Evolutionary conservation across 2,329 filamentous ascomycete genomes (phyloP), one percentile per base, ranked within the genome.

Genomic region (Amesomyces nigricolor): DNA sequence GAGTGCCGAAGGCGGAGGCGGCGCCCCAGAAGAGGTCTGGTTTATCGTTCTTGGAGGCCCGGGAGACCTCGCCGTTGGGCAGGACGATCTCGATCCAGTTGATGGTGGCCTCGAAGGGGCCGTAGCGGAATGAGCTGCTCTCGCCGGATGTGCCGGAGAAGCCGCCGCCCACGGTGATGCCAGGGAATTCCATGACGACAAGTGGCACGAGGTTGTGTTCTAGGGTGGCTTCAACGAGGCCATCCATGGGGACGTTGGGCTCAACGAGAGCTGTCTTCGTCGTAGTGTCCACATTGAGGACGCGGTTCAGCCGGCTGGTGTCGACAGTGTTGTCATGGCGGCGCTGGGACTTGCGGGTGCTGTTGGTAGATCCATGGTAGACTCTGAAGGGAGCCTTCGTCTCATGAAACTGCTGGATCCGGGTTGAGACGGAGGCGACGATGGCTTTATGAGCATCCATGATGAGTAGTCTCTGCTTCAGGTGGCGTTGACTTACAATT

Each of bases 281-380:
- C 2, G 70, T 63, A 0, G 62, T 67, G 64, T 89, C 78, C 45
- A 91, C 72, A 8, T 74, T 70, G 9, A 91, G 72, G 13, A 91
- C 80, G 67, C 80, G 77, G 60, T 75, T 77, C 8, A 91, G 77
- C 6, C 67, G 65, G 69, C 83, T 86, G 39, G 85, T 89, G 67
- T 89, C 85, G 54, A 91, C 75, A 9, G 82, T 80, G 63, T 80
- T 80, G 67, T 78, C 75, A 11, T 69, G 66, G 45, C 69, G 70
- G 32, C 77, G 75, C 19, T 73, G 71, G 7, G 76, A 76, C 29
- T 78, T 77, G 9, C 88, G 83, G 40, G 88, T 91, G 70, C 83
- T 88, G 72, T 89, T 89, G 29, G 87, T 90, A 0, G 85, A 83
- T 58, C 88, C 88, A 70, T 91, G 88, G 63, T 83, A 87, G 66